phyloP scores from a whole-genome alignment of 163 green algal species.

The Trebouxiophyceae sp. region DNA sequence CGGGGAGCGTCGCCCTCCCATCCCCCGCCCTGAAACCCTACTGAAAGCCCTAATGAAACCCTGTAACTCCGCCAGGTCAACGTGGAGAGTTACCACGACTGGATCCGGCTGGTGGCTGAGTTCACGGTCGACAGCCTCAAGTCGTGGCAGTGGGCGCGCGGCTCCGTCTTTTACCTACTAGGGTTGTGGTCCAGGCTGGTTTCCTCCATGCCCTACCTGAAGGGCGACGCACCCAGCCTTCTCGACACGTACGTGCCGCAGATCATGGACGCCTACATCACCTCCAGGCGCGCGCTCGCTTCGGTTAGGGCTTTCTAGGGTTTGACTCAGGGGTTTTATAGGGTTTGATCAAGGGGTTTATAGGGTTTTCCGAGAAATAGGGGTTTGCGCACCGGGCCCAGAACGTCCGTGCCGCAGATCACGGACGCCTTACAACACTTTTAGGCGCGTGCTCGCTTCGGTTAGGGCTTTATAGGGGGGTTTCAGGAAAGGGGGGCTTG shows the following conservation, averaged over 20 bases:
- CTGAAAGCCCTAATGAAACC: too few species aligned
- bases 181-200: constrained; percentile 88
- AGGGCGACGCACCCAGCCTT: constrained; percentile 80
- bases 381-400: too few species aligned
- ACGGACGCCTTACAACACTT: background rate
- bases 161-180: constrained; percentile 90
- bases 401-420: background rate
- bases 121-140: constrained; percentile 84
- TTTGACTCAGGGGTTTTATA: too few species aligned
- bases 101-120: constrained; percentile 86
- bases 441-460: too few species aligned
- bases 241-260: constrained; percentile 87
- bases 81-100: constrained; percentile 86
- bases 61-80: too few species aligned
- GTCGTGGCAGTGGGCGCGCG: constrained; percentile 81
- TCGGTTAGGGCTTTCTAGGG: too few species aligned
- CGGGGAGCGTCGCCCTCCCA: too few species aligned
- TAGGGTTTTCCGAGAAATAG: too few species aligned
- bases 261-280: constrained; percentile 84
- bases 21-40: too few species aligned
- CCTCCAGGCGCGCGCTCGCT: constrained; percentile 41
- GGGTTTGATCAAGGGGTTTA: too few species aligned
- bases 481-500: too few species aligned
- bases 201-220: constrained; percentile 90
- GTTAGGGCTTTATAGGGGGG: too few species aligned